phyloP scores from a whole-genome alignment of 768 basidiomycete species.

The Lactarius indigo region DNA sequence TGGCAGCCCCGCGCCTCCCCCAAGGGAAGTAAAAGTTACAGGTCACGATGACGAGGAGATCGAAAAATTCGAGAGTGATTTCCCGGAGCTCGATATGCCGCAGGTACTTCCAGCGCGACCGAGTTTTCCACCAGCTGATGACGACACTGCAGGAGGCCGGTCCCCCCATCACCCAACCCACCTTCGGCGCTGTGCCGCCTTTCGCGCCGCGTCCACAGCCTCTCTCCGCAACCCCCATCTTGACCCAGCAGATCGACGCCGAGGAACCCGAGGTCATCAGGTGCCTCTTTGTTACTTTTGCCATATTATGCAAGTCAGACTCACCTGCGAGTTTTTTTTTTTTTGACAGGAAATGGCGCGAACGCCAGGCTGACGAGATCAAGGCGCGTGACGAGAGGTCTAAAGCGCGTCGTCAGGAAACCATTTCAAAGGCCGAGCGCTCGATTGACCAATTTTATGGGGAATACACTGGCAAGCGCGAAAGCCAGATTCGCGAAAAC shows the following conservation, averaged over 20 bases:
- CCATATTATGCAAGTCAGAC: neutral
- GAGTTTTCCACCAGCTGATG: neutral
- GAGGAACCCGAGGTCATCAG: slow-evolving; percentile 86
- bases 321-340: neutral
- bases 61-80: slow-evolving; percentile 80
- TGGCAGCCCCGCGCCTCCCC: slow-evolving; percentile 43
- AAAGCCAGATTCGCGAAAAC: slow-evolving; percentile 88
- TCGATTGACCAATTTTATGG: slow-evolving; percentile 90
- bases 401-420: slow-evolving; percentile 73
- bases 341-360: slow-evolving; percentile 77
- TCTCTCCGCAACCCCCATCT: slow-evolving; percentile 68
- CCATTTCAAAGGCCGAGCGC: slow-evolving; percentile 77
- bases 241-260: slow-evolving; percentile 63
- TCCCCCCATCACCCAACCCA: slow-evolving; percentile 32
- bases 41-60: slow-evolving; percentile 69
- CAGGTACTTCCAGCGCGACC: slow-evolving; percentile 30
- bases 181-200: slow-evolving; percentile 48
- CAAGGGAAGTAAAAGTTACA: slow-evolving; percentile 69
- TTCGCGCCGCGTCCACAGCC: slow-evolving; percentile 78
- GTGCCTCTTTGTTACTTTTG: slow-evolving; percentile 37
- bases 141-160: slow-evolving; percentile 20
- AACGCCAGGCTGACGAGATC: slow-evolving; percentile 81
- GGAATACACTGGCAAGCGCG: slow-evolving; percentile 83
- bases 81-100: slow-evolving; percentile 70
- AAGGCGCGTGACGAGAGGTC: slow-evolving; percentile 77